Evolutionary conservation across 2,329 filamentous ascomycete genomes (phyloP).

Genomic region (Thelonectria discophora): DNA sequence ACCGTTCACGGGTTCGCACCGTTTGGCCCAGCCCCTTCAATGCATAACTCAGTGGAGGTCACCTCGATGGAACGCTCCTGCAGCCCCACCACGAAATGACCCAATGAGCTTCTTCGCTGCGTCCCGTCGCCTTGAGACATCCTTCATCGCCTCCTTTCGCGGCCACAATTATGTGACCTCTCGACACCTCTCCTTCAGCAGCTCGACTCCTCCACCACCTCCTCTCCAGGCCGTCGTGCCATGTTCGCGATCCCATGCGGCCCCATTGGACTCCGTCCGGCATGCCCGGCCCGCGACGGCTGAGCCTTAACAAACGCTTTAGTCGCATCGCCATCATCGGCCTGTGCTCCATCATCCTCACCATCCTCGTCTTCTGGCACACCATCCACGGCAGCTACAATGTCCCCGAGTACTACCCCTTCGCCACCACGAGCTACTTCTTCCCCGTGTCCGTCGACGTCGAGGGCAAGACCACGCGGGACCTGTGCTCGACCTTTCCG

Average conservation of each 20-base stretch:
- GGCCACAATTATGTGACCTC: constrained; percentile 12
- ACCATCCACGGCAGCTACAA: constrained; percentile 37
- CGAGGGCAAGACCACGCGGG: constrained; percentile 34
- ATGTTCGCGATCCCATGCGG: constrained; percentile 39
- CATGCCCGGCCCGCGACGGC: constrained; percentile 32
- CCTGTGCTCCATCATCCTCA: constrained; percentile 36
- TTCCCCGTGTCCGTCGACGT: constrained; percentile 43
- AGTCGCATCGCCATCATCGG: constrained; percentile 42
- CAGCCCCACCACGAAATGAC: background rate
- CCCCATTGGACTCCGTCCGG: constrained; percentile 39
- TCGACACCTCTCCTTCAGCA: constrained; percentile 17
- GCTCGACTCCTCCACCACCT: background rate
- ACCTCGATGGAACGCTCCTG: too few relatives aligned
- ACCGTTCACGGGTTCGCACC: too few relatives aligned
- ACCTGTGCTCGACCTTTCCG: constrained; percentile 46
- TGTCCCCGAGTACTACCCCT: constrained; percentile 42
- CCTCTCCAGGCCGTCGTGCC: constrained; percentile 32
- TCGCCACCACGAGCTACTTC: constrained; percentile 44
- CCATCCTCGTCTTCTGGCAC: constrained; percentile 39
- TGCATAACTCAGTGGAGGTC: too few relatives aligned
- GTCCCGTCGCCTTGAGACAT: background rate
- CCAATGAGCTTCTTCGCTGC: background rate
- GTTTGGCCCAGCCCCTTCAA: too few relatives aligned
- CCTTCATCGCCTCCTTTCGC: constrained; percentile 7
- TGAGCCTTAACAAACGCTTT: constrained; percentile 46